Conservation (phyloP, 345 rosid species). For the Salix udensis region DNA sequence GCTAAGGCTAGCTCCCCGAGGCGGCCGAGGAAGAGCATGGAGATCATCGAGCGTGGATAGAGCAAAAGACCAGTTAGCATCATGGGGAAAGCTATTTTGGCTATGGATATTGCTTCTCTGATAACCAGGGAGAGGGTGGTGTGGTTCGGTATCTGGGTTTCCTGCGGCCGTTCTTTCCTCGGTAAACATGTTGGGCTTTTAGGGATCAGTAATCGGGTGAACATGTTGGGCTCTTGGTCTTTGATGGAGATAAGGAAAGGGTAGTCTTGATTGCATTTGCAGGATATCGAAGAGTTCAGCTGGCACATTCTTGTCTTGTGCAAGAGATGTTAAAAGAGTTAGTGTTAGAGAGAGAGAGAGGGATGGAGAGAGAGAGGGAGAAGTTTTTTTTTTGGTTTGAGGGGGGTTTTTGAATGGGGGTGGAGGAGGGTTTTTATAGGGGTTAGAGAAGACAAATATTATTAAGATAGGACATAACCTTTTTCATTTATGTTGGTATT, state of each 20-base stretch:
- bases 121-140: constrained; percentile 29
- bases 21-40: constrained; percentile 70
- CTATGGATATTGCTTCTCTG: constrained; percentile 49
- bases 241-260: constrained; percentile 5
- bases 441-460: neutral
- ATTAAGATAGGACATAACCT: no score
- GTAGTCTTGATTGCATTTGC: constrained; percentile 6
- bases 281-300: constrained; percentile 3
- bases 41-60: constrained; percentile 79
- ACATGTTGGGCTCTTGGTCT: constrained; percentile 1
- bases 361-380: neutral
- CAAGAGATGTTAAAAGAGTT: neutral
- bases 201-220: constrained; percentile 6
- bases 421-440: constrained; percentile 9
- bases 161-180: neutral
- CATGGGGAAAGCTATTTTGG: constrained; percentile 64
- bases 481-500: no score
- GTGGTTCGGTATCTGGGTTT: constrained; percentile 5
- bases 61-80: constrained; percentile 65
- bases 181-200: constrained; percentile 3
- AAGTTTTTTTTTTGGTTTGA: no score
- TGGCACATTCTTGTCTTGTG: constrained; percentile 13
- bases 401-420: neutral
- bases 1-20: constrained; percentile 69
- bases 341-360: neutral